Percentiles rank a stretch among this genome's conserved stretches.
Evolutionary conservation across 345 rosid species (phyloP).

Genomic region (Dimocarpus longan): DNA sequence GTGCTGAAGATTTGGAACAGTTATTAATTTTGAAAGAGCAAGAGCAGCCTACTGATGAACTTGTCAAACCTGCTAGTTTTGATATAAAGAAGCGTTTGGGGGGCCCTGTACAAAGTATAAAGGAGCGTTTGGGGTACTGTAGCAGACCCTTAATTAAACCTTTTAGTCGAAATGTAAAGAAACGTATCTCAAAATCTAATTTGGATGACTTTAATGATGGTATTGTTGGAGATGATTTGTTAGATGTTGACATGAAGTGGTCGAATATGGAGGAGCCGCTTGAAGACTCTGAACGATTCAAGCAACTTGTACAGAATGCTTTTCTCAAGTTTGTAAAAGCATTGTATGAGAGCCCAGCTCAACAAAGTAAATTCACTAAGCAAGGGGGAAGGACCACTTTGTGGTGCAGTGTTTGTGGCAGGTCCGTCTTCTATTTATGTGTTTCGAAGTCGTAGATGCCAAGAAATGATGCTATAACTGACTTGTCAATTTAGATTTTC

Average conservation of each 20-base stretch:
- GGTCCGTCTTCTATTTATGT: constrained; percentile 37
- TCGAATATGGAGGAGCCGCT: constrained; percentile 23
- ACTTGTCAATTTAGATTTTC: not conserved
- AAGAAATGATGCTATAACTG: not conserved
- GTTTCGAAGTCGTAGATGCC: constrained; percentile 16
- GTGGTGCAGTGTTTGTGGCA: constrained; percentile 54
- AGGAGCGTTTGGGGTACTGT: constrained; percentile 26
- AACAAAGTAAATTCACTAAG: constrained; percentile 39
- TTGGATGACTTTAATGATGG: constrained; percentile 14
- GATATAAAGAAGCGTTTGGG: constrained; percentile 27
- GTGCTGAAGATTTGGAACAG: constrained; percentile 19
- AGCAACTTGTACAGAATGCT: constrained; percentile 36
- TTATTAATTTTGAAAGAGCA: not conserved
- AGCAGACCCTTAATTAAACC: not conserved
- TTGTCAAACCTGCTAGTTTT: constrained; percentile 12
- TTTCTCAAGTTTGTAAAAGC: constrained; percentile 49
- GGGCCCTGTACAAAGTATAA: constrained; percentile 20
- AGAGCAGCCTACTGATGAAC: constrained; percentile 17
- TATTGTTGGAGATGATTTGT: constrained; percentile 2
- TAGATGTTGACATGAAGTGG: constrained; percentile 4
- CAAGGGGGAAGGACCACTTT: constrained; percentile 30
- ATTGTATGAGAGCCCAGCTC: constrained; percentile 48
- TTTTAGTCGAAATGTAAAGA: constrained; percentile 10
- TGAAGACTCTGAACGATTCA: constrained; percentile 44
- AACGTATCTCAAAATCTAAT: not conserved